Percentiles rank a stretch among this genome's conserved stretches.
Evolutionary conservation across 371 early-diverging fungal species (phyloP).

Genomic region (Lichtheimia ornata): DNA sequence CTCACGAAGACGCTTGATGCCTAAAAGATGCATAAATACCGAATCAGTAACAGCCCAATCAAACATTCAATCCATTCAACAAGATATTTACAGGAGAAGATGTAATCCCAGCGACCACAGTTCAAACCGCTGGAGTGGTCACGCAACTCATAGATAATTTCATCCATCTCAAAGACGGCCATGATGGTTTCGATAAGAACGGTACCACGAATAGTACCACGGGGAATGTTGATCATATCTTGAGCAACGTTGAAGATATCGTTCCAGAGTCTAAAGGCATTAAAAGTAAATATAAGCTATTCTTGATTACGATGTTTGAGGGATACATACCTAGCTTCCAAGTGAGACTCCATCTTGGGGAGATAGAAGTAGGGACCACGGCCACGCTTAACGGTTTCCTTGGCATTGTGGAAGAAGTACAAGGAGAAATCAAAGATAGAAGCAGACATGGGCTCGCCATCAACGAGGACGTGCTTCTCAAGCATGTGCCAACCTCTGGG

Average conservation of each 20-base stretch:
- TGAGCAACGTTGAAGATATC: conserved; percentile 94
- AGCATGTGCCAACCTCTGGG: conserved; percentile 98
- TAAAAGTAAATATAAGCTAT: background rate
- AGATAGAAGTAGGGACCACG: conserved; percentile 96
- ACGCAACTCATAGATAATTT: conserved; percentile 95
- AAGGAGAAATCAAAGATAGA: conserved; percentile 94
- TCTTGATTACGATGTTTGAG: background rate
- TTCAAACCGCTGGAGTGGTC: conserved; percentile 96
- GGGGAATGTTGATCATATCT: conserved; percentile 83
- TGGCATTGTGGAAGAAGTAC: conserved; percentile 95
- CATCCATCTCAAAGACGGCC: conserved; percentile 97
- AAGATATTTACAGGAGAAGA: conserved; percentile 63
- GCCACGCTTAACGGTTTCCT: conserved; percentile 75
- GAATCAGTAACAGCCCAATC: too few relatives aligned
- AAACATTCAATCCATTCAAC: too few relatives aligned
- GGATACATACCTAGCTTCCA: conserved; percentile 79
- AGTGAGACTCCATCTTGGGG: conserved; percentile 95
- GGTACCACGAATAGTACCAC: conserved; percentile 94
- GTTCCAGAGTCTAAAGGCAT: conserved; percentile 81
- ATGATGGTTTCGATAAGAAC: conserved; percentile 95
- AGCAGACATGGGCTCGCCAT: conserved; percentile 89
- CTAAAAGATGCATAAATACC: too few relatives aligned
- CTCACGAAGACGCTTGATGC: conserved; percentile 90
- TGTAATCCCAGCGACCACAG: conserved; percentile 98
- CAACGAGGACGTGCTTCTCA: conserved; percentile 89